These are phyloP conservation scores for Coleophoma cylindrospora DNA, from an alignment of 2,329 filamentous ascomycete genomes.

Conservation along the genomic window DNA sequence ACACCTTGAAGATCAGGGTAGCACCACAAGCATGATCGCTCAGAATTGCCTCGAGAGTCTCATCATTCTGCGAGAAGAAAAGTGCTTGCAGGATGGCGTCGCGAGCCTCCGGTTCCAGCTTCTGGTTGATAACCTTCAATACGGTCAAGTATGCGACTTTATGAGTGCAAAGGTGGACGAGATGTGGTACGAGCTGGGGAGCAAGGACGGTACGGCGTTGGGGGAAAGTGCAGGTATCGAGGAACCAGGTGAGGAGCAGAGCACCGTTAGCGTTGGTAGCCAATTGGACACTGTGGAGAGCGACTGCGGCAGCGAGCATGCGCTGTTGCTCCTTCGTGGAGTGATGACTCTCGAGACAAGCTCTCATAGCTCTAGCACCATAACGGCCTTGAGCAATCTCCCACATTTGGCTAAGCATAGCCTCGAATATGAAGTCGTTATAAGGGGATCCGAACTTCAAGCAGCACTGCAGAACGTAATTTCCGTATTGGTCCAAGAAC, in stretches of 20 bases:
- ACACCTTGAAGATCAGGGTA: constrained; percentile 95
- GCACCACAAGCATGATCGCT: constrained; percentile 88
- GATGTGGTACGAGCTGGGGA: constrained; percentile 83
- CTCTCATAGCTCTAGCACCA: constrained; percentile 91
- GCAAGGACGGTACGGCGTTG: constrained; percentile 86
- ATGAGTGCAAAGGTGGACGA: constrained; percentile 95
- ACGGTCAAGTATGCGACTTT: constrained; percentile 98
- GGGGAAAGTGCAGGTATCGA: constrained; percentile 96
- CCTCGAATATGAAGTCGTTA: constrained; percentile 97
- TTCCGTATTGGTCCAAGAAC: constrained; percentile 96
- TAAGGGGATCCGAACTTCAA: constrained; percentile 84
- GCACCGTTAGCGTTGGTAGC: constrained; percentile 96
- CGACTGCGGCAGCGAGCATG: constrained; percentile 89
- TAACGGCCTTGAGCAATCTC: constrained; percentile 90
- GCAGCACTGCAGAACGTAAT: constrained; percentile 96
- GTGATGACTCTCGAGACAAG: constrained; percentile 93
- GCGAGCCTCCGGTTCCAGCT: constrained; percentile 86
- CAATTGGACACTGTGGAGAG: constrained; percentile 93
- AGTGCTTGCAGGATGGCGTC: constrained; percentile 86
- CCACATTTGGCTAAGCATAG: constrained; percentile 93
- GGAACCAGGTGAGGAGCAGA: constrained; percentile 90
- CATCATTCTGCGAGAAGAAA: constrained; percentile 86
- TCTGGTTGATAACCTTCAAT: constrained; percentile 97
- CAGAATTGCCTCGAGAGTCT: constrained; percentile 83
- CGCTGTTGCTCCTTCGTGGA: constrained; percentile 92